Percentiles rank a stretch among this genome's conserved stretches.
These are phyloP conservation scores for Nevesoporus exiguus DNA, from an alignment of 768 basidiomycete species.

Conservation along the genomic window DNA sequence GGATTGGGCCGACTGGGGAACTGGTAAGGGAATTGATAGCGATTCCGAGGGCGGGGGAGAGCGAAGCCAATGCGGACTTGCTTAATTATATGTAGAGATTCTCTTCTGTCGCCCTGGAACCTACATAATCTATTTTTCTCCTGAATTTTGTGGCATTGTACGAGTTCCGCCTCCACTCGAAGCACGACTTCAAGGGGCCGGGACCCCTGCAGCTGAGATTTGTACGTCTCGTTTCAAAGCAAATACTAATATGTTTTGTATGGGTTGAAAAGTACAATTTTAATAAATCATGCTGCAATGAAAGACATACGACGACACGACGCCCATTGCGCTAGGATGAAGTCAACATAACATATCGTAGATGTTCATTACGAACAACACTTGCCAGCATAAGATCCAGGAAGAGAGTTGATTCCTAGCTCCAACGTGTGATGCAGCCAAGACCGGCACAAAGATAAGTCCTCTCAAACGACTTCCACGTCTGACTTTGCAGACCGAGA, in stretches of 20 bases:
- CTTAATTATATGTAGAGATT: background rate
- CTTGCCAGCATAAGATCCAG: background rate
- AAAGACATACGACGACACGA: background rate
- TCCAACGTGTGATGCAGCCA: background rate
- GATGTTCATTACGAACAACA: background rate
- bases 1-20: conserved; percentile 64
- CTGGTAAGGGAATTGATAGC: background rate
- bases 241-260: background rate
- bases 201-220: background rate
- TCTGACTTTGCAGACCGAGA: conserved; percentile 22
- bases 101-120: too few species aligned
- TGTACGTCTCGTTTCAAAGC: background rate
- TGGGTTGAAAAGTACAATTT: background rate
- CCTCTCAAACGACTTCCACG: conserved; percentile 14
- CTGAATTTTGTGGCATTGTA: too few species aligned
- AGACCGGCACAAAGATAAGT: background rate
- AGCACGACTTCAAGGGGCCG: background rate
- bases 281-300: background rate
- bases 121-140: background rate
- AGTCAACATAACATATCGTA: background rate
- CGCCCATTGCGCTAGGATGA: background rate
- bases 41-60: background rate
- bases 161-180: background rate
- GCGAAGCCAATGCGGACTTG: background rate
- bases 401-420: background rate